phyloP scores from a whole-genome alignment of 1,284 basidiomycete genomes.

The Taiwanofungus camphoratus region DNA sequence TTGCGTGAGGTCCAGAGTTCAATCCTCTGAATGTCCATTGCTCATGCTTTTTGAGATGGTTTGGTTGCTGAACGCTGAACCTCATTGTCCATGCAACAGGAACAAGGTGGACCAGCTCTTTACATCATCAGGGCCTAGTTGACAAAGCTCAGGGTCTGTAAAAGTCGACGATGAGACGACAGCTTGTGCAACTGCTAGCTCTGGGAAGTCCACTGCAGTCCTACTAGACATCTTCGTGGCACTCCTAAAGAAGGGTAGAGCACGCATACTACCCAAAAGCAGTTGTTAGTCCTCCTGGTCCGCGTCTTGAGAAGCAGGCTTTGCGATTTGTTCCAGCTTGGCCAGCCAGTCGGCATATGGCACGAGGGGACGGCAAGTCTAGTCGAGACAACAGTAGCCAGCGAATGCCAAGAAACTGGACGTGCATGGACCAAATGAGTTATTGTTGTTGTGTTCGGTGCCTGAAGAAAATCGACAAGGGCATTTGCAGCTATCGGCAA shows the following conservation, averaged over 20 bases:
- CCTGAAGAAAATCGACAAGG: slow-evolving; percentile 9
- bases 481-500: slow-evolving; percentile 17
- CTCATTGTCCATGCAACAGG: not conserved
- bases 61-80: too few relatives aligned
- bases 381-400: slow-evolving; percentile 16
- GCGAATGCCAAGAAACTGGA: slow-evolving; percentile 20
- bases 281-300: too few relatives aligned
- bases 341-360: slow-evolving; percentile 23
- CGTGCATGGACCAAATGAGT: slow-evolving; percentile 25
- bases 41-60: too few relatives aligned
- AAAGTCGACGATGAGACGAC: slow-evolving; percentile 2
- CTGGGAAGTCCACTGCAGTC: slow-evolving; percentile 2
- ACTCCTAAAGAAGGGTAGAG: slow-evolving; percentile 4
- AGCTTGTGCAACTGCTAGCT: not conserved
- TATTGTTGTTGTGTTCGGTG: slow-evolving; percentile 9
- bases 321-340: not conserved
- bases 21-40: too few relatives aligned
- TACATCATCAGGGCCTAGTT: not conserved
- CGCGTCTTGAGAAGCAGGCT: too few relatives aligned
- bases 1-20: too few relatives aligned
- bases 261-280: too few relatives aligned
- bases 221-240: not conserved
- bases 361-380: slow-evolving; percentile 17
- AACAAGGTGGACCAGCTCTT: not conserved
- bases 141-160: not conserved